phyloP scores from a whole-genome alignment of 2,329 filamentous ascomycete genomes.

The Arthrocladium fulminans region DNA sequence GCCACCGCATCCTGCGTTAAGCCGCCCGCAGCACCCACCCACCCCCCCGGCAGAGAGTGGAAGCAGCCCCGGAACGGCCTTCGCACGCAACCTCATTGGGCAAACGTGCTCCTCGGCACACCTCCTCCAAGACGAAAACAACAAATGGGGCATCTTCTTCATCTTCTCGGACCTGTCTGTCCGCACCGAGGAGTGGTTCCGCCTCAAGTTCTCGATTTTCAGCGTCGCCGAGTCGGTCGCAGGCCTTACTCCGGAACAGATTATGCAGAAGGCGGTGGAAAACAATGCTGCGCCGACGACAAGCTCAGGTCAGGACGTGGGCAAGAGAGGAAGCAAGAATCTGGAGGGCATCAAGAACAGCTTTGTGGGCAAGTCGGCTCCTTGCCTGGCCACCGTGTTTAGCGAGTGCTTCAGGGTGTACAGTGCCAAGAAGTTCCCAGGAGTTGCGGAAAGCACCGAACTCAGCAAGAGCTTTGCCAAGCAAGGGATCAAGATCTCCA shows the following conservation, averaged over 20 bases:
- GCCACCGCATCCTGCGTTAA: neutral
- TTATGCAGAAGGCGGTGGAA: constrained; percentile 11
- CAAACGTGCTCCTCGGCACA: constrained; percentile 84
- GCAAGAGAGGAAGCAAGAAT: constrained; percentile 4
- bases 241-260: neutral
- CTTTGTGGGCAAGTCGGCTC: constrained; percentile 41
- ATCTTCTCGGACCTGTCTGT: constrained; percentile 92
- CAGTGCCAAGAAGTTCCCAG: constrained; percentile 96
- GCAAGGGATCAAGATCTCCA: constrained; percentile 95
- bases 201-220: constrained; percentile 73
- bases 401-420: constrained; percentile 88
- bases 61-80: constrained; percentile 30
- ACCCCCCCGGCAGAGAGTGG: neutral
- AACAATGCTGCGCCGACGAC: constrained; percentile 2
- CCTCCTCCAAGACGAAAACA: constrained; percentile 65
- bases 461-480: constrained; percentile 87
- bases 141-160: constrained; percentile 90
- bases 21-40: neutral
- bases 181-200: constrained; percentile 80
- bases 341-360: neutral
- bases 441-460: constrained; percentile 85
- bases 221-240: constrained; percentile 37
- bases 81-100: constrained; percentile 88
- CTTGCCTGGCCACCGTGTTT: constrained; percentile 75
- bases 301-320: constrained; percentile 25